Base-by-base conservation (phyloP, 805 yeast genomes). In the Yamadazyma sp. region DNA sequence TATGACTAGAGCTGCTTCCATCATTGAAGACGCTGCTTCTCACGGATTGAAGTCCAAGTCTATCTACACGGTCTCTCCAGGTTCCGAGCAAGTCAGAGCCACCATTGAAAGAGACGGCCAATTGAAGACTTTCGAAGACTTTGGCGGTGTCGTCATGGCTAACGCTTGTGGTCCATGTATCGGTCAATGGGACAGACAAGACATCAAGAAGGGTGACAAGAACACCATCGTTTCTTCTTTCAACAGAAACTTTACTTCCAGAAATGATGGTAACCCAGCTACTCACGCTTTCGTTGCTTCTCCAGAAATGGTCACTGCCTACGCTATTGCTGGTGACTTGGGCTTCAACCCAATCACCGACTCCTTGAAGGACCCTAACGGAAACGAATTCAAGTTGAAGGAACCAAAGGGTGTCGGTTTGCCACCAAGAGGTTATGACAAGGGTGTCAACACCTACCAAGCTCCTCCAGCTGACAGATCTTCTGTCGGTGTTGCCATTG, bases 131-230 rank as follows among this genome's bases (percentile, higher is more conserved):
- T 89, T 91, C 68, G 80, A 82, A 60, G 88, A 87, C 57, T 85
- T 84, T 55, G 97, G 97, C 53, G 98, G 95, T 63, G 77, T 83
- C 45, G 97, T 91, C 39, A 74, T 91, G 60, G 97, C 98, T 45
- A 91, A 91, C 62, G 98, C 98, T 42, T 91, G 98, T 77, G 98
- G 98, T 59, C 98, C 98, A 61, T 90, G 98, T 78, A 90, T 90
- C 61, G 98, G 98, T 59, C 97, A 91, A 76, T 91, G 98, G 98
- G 96, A 90, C 67, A 84, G 98, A 71, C 84, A 76, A 58, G 90
- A 86, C 64, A 80, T 87, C 65, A 81, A 86, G 75, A 88, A 86
- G 77, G 93, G 90, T 63, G 95, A 86, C 67, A 84, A 87, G 72
- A 91, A 91, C 78, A 91, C 97, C 55, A 91, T 91, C 67, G 91